A percentile compares a stretch with the other conserved stretches of the same genome.
Conservation (phyloP, 73 alveolate species). For the Stentor roeselii region DNA sequence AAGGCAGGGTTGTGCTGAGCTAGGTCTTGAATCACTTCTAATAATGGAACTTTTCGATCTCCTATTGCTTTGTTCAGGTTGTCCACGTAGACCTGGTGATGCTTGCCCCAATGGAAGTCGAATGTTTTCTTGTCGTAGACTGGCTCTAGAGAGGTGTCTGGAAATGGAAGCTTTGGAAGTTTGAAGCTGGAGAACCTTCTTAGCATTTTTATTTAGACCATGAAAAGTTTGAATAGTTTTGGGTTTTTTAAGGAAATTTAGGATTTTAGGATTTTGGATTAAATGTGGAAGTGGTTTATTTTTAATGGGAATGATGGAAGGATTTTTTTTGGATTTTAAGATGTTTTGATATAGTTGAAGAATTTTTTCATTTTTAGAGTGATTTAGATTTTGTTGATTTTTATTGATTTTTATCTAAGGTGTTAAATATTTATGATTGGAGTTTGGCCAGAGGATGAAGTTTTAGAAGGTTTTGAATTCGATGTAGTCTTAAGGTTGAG, state of each 20-base stretch:
- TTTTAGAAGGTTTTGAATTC: too few species aligned
- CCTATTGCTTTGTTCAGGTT: conserved; percentile 21
- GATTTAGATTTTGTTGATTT: too few species aligned
- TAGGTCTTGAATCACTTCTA: not conserved
- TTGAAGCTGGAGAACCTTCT: conserved; percentile 2
- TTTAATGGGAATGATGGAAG: too few species aligned
- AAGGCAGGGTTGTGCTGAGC: conserved; percentile 4
- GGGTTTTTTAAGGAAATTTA: not conserved
- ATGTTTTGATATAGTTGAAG: too few species aligned
- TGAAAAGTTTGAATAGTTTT: not conserved
- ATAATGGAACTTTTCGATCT: not conserved
- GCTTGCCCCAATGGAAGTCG: conserved; percentile 4
- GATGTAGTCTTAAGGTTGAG: too few species aligned
- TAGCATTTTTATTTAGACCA: not conserved
- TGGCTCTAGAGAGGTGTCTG: conserved; percentile 24
- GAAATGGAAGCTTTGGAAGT: conserved; percentile 29
- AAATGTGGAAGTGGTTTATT: too few species aligned
- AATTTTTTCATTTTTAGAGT: too few species aligned
- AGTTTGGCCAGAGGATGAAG: too few species aligned
- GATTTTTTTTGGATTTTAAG: too few species aligned
- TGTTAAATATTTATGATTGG: too few species aligned
- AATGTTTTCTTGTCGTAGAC: conserved; percentile 6
- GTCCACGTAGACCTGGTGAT: conserved; percentile 28
- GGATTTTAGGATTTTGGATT: not conserved
- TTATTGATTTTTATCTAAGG: too few species aligned